Conservation (phyloP, 768 basidiomycete genomes). For the Xanthoconium purpureum region DNA sequence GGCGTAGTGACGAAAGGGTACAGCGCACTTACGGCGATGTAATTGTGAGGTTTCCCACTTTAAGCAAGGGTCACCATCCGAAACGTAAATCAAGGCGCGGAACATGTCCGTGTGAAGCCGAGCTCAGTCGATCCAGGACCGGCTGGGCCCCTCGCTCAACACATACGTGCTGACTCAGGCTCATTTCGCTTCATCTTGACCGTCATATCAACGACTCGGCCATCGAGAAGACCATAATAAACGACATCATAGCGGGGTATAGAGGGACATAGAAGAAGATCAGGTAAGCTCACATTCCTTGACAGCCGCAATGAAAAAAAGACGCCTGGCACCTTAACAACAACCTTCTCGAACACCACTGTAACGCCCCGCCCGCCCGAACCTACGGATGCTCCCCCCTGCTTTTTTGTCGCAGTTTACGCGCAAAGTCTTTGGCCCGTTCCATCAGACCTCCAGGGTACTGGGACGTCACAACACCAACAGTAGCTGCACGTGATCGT, state of each 20-base stretch:
- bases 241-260: slow-evolving; percentile 17
- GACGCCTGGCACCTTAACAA: slow-evolving; percentile 28
- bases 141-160: not conserved
- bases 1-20: slow-evolving; percentile 11
- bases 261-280: slow-evolving; percentile 24
- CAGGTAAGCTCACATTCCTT: slow-evolving; percentile 13
- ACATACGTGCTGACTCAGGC: not conserved
- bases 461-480: slow-evolving; percentile 23
- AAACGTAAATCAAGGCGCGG: slow-evolving; percentile 27
- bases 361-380: slow-evolving; percentile 13
- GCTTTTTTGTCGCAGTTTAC: slow-evolving; percentile 43
- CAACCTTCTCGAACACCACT: slow-evolving; percentile 17
- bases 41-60: slow-evolving; percentile 17
- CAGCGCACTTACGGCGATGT: slow-evolving; percentile 9
- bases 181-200: slow-evolving; percentile 21
- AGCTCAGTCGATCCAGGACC: slow-evolving; percentile 9
- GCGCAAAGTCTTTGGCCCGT: slow-evolving; percentile 41
- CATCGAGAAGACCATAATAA: slow-evolving; percentile 13
- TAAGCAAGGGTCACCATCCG: slow-evolving; percentile 4
- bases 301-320: slow-evolving; percentile 13
- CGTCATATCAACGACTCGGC: slow-evolving; percentile 15
- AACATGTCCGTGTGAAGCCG: slow-evolving; percentile 5
- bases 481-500: slow-evolving; percentile 36
- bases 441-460: slow-evolving; percentile 30
- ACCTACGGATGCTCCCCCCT: slow-evolving; percentile 14